These are phyloP conservation scores for Tripterygium wilfordii DNA, from an alignment of 177 flowering plant species.

Conservation along the genomic window DNA sequence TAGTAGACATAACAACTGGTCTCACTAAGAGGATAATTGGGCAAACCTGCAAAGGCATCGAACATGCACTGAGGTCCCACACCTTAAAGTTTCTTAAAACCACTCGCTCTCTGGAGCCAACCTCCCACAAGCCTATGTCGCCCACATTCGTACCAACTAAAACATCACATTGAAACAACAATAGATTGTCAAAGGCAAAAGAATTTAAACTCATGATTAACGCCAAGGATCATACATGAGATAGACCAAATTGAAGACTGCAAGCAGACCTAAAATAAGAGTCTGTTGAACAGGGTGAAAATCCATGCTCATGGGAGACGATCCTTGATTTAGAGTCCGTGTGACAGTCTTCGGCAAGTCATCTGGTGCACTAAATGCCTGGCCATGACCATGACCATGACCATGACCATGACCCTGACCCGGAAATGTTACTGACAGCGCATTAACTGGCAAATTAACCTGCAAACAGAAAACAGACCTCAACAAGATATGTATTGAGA, in stretches of 20 bases:
- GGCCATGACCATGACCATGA: slow-evolving; percentile 65
- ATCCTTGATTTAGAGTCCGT: slow-evolving; percentile 72
- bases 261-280: slow-evolving; percentile 73
- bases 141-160: slow-evolving; percentile 95
- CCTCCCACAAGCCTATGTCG: slow-evolving; percentile 87
- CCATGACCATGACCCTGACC: slow-evolving; percentile 66
- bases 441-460: slow-evolving; percentile 78
- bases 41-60: slow-evolving; percentile 77
- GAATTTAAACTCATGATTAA: too few relatives aligned
- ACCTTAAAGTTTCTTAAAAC: slow-evolving; percentile 74
- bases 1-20: too few relatives aligned
- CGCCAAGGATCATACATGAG: too few relatives aligned
- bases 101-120: slow-evolving; percentile 69
- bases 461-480: too few relatives aligned
- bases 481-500: too few relatives aligned
- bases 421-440: slow-evolving; percentile 65
- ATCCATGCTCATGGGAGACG: slow-evolving; percentile 97
- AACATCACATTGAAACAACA: slow-evolving; percentile 15
- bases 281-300: slow-evolving; percentile 93
- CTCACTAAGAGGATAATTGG: background rate
- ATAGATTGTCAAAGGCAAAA: too few relatives aligned
- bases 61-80: slow-evolving; percentile 74
- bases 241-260: background rate
- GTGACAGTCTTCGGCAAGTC: slow-evolving; percentile 85
- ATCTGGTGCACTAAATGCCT: slow-evolving; percentile 60